These are phyloP conservation scores for Encephalitozoon romaleae DNA, from an alignment of 371 early-diverging fungal genomes.

Conservation along the genomic window DNA sequence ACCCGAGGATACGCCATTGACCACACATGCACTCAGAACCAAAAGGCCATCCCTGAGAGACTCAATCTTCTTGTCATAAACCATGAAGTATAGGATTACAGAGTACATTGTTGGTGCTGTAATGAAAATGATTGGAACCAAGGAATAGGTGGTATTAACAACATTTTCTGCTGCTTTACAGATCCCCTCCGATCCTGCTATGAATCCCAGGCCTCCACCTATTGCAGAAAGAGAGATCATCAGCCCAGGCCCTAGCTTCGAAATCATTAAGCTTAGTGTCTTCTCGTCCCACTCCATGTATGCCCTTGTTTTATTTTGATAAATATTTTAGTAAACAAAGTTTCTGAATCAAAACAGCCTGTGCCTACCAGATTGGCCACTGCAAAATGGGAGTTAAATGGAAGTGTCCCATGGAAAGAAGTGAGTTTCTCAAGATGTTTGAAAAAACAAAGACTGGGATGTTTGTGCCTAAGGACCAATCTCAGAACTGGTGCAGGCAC, in stretches of 20 bases:
- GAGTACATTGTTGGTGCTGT: slow-evolving; percentile 58
- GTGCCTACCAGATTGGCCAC: background rate
- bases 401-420: background rate
- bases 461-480: background rate
- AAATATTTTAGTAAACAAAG: slow-evolving; percentile 16
- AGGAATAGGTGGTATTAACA: slow-evolving; percentile 47
- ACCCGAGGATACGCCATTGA: slow-evolving; percentile 54
- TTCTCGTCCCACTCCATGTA: slow-evolving; percentile 12
- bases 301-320: slow-evolving; percentile 22
- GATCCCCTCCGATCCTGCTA: slow-evolving; percentile 52
- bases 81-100: slow-evolving; percentile 51
- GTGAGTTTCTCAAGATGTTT: background rate
- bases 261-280: slow-evolving; percentile 1
- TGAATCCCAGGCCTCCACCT: slow-evolving; percentile 55
- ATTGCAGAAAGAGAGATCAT: slow-evolving; percentile 53
- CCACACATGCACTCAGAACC: slow-evolving; percentile 47
- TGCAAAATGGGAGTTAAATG: background rate
- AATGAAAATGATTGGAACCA: slow-evolving; percentile 59
- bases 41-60: slow-evolving; percentile 28
- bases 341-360: background rate
- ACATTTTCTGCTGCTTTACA: slow-evolving; percentile 54
- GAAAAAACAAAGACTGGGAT: background rate
- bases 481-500: background rate
- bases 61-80: slow-evolving; percentile 12
- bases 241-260: slow-evolving; percentile 18